Conservation (phyloP, 495 filamentous ascomycete species). For the Cercophora scortea region DNA sequence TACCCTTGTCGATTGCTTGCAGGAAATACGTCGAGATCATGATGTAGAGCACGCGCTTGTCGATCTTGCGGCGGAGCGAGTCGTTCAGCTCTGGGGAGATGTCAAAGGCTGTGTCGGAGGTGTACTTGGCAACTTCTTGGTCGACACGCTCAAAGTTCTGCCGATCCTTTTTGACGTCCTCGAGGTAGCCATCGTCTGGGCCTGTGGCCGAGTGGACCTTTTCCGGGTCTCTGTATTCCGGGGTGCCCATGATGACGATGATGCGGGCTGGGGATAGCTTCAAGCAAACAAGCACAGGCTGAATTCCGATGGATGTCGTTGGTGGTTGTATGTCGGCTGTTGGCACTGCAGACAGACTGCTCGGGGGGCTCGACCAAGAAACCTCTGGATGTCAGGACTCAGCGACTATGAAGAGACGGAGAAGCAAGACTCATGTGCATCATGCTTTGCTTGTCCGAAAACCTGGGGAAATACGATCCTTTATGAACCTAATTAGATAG, state of each 20-base stretch:
- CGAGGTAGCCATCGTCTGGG: constrained; percentile 29
- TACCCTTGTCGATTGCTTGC: constrained; percentile 68
- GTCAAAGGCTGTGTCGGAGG: constrained; percentile 36
- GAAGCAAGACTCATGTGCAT: background rate
- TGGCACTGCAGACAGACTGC: too few relatives aligned
- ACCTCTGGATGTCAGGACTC: background rate
- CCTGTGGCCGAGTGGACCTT: background rate
- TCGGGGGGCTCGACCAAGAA: background rate
- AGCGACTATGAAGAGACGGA: background rate
- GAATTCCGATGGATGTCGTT: background rate
- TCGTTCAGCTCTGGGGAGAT: constrained; percentile 49
- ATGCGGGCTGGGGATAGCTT: too few relatives aligned
- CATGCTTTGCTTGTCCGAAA: too few relatives aligned
- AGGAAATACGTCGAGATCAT: constrained; percentile 60
- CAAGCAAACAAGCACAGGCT: background rate
- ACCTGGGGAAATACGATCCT: background rate
- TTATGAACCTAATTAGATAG: background rate
- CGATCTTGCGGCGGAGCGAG: constrained; percentile 43
- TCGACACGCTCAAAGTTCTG: constrained; percentile 51
- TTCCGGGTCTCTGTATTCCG: background rate
- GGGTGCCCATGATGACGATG: too few relatives aligned
- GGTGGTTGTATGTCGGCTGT: too few relatives aligned
- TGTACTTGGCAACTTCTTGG: constrained; percentile 57
- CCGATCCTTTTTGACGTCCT: constrained; percentile 40
- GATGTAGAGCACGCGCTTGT: constrained; percentile 40